Conservation (phyloP, 2,329 filamentous ascomycete species). For the Zopfia rhizophila region DNA sequence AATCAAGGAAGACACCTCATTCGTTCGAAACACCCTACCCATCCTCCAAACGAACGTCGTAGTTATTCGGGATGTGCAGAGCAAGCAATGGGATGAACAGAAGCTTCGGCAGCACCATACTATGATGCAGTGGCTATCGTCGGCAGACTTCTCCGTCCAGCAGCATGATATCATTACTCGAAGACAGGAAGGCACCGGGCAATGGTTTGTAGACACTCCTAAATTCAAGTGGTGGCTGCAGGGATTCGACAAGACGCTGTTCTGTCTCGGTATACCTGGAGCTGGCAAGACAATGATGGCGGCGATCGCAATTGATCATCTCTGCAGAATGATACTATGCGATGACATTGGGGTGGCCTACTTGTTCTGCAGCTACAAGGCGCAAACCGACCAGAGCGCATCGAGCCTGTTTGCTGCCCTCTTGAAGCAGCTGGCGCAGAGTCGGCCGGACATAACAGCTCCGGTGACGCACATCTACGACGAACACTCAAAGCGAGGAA, state of each 20-base stretch:
- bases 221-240: neutral
- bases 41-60: no score
- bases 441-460: conserved; percentile 20
- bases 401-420: conserved; percentile 34
- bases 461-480: conserved; percentile 33
- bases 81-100: no score
- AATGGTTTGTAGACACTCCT: conserved; percentile 6
- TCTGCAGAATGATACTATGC: neutral
- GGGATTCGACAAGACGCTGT: conserved; percentile 11
- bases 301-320: conserved; percentile 23
- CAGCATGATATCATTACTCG: conserved; percentile 8
- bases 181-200: conserved; percentile 11
- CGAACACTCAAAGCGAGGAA: conserved; percentile 24
- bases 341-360: conserved; percentile 35
- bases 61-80: no score
- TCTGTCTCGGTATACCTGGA: conserved; percentile 26
- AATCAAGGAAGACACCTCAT: no score
- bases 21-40: no score
- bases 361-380: conserved; percentile 42
- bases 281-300: no score
- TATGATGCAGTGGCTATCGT: conserved; percentile 9
- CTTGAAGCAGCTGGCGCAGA: conserved; percentile 42
- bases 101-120: neutral
- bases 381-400: conserved; percentile 27
- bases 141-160: conserved; percentile 1